Evolutionary conservation across 345 rosid genomes (phyloP).

Genomic region (Garcia nutans): DNA sequence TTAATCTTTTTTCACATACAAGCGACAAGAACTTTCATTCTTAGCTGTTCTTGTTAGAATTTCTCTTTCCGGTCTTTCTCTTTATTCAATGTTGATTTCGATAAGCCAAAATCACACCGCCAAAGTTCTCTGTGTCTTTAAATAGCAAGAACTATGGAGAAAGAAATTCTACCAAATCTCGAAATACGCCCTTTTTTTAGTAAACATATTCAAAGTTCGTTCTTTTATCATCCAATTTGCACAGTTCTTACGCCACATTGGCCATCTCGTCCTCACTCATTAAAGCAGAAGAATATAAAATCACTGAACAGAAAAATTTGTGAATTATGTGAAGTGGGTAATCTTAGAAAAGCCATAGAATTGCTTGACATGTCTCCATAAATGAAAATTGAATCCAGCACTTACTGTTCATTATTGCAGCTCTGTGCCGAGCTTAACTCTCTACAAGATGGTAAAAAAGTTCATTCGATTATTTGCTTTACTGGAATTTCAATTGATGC

Average conservation of each 20-base stretch:
- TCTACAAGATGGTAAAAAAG: conserved; percentile 41
- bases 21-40: not conserved
- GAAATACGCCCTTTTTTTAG: conserved; percentile 18
- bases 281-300: conserved; percentile 12
- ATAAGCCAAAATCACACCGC: conserved; percentile 33
- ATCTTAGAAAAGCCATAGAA: conserved; percentile 42
- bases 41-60: not conserved
- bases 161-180: conserved; percentile 11
- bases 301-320: conserved; percentile 32
- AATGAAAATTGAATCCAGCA: conserved; percentile 37
- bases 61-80: conserved; percentile 23
- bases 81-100: conserved; percentile 26
- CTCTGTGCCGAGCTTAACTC: conserved; percentile 60
- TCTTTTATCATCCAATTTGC: conserved; percentile 14
- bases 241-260: conserved; percentile 20
- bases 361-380: conserved; percentile 39
- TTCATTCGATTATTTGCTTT: conserved; percentile 45
- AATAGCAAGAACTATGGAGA: conserved; percentile 22
- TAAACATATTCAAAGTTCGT: conserved; percentile 28
- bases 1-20: too few species aligned
- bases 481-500: conserved; percentile 43
- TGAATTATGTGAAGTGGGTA: conserved; percentile 43
- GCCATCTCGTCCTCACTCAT: conserved; percentile 23
- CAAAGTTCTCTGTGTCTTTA: conserved; percentile 22
- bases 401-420: conserved; percentile 52